Evolutionary conservation across 2,329 filamentous ascomycete species (phyloP), one percentile per base, ranked within the genome.

Genomic region (Immersiporthe knoxdaviesiana): DNA sequence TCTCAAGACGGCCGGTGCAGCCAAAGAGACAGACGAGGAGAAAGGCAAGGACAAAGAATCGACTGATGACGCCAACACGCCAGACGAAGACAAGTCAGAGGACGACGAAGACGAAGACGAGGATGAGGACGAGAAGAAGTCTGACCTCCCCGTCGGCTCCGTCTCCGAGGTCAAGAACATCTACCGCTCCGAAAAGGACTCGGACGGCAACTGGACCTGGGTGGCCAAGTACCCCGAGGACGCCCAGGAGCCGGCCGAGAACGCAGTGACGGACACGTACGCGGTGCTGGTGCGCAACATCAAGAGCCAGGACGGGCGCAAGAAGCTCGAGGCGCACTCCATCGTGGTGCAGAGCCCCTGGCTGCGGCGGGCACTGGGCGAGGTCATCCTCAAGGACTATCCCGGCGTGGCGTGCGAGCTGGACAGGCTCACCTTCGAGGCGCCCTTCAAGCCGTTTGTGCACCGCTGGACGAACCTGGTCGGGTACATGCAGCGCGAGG

Each of bases 321-420:
- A 89, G 76, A 86, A 85, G 60, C 83, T 90, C 41, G 79, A 85
- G 66, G 83, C 90, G 32, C 83, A 91, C 74, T 89, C 86, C 61
- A 85, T 92, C 69, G 82, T 90, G 59, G 79, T 92, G 7, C 89
- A 92, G 76, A 89, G 85, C 27, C 87, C 88, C 1, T 80, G 84
- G 66, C 78, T 92, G 58, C 90, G 89, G 77, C 79, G 81, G 2
- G 82, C 87, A 5, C 81, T 92, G 0, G 80, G 79, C 12, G 81
- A 84, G 14, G 39, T 54, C 39, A 82, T 90, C 10, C 80, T 91
- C 30, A 78, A 82, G 1, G 85, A 81, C 11, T 91, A 90, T 69
- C 86, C 87, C 0, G 88, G 89, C 0, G 81, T 92, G 39, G 86
- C 87, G 2, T 84, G 86, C 44, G 83, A 82, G 14, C 79, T 92